Conservation (phyloP, 108 stramenopile genomes). For the Cyclotella atomus region DNA sequence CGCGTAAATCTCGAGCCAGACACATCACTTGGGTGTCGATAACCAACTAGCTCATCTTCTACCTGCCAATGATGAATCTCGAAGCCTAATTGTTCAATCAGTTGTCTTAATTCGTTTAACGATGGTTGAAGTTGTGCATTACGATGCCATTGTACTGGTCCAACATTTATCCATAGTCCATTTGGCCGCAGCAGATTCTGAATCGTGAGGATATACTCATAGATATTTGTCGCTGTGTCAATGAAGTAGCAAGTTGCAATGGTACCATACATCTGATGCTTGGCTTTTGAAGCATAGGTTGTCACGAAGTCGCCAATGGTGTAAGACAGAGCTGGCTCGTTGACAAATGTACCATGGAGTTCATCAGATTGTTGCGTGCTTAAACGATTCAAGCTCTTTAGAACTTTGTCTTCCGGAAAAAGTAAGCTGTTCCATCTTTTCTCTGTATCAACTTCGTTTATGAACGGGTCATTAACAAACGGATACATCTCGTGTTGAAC, state of each 20-base stretch:
- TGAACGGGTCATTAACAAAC: conserved; percentile 62
- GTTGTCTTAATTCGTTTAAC: conserved; percentile 65
- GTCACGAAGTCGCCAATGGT: conserved; percentile 78
- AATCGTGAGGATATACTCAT: conserved; percentile 70
- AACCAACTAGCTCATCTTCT: conserved; percentile 58
- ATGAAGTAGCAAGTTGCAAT: conserved; percentile 85
- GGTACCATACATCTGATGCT: conserved; percentile 52
- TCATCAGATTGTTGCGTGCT: not conserved
- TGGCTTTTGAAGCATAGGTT: conserved; percentile 39
- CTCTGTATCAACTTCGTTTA: conserved; percentile 78
- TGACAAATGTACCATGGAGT: not conserved
- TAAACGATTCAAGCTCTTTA: not conserved
- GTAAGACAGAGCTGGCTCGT: conserved; percentile 64
- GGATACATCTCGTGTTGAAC: conserved; percentile 54
- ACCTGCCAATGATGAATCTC: conserved; percentile 65
- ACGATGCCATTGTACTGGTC: conserved; percentile 87
- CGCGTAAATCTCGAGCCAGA: conserved; percentile 9
- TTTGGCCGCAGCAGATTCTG: conserved; percentile 34
- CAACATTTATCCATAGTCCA: conserved; percentile 86
- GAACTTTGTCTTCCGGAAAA: conserved; percentile 53
- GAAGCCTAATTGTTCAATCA: conserved; percentile 67
- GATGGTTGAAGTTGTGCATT: conserved; percentile 71
- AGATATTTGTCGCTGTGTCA: conserved; percentile 86
- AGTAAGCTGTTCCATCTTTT: conserved; percentile 56
- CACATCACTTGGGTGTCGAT: conserved; percentile 62